Percentiles rank a stretch among this genome's conserved stretches.
Evolutionary conservation across 2,329 filamentous ascomycete species (phyloP).

Genomic region (Pseudopyrenochaeta lycopersici): DNA sequence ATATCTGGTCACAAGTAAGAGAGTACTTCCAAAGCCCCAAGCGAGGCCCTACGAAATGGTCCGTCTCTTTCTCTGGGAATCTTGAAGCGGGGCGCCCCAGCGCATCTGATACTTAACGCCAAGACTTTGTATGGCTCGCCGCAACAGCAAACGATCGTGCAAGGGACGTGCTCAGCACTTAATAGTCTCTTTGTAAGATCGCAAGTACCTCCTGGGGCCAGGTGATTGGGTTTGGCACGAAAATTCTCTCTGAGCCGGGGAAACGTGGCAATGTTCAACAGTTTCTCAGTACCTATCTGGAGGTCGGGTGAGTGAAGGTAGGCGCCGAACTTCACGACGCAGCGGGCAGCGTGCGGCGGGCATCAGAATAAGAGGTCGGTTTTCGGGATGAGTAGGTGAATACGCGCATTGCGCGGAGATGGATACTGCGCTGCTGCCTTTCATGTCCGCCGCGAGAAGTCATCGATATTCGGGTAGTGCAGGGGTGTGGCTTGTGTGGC

Average conservation of each 20-base stretch:
- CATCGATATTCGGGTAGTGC: conserved; percentile 13
- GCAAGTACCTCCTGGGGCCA: neutral
- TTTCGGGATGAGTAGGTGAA: conserved; percentile 4
- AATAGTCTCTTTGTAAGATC: neutral
- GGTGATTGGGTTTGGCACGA: neutral
- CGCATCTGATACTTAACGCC: conserved; percentile 24
- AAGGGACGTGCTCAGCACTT: neutral
- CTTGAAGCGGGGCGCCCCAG: conserved; percentile 17
- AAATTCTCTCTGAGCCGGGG: conserved; percentile 2
- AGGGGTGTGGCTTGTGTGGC: conserved; percentile 23
- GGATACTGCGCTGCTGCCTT: conserved; percentile 26
- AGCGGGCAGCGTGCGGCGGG: conserved; percentile 12
- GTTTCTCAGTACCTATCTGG: conserved; percentile 28
- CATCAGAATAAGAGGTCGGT: conserved; percentile 18
- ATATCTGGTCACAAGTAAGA: conserved; percentile 18
- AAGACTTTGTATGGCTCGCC: conserved; percentile 19
- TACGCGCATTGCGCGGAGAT: conserved; percentile 7
- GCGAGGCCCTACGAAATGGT: conserved; percentile 1
- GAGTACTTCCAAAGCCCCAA: conserved; percentile 1
- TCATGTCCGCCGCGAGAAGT: conserved; percentile 26
- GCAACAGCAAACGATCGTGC: conserved; percentile 4
- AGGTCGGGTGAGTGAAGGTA: conserved; percentile 31
- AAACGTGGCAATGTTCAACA: conserved; percentile 10
- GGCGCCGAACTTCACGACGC: conserved; percentile 26
- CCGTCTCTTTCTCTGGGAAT: conserved; percentile 19